Conservation (phyloP, 2,329 filamentous ascomycete genomes). For the Fusarium annulatum region DNA sequence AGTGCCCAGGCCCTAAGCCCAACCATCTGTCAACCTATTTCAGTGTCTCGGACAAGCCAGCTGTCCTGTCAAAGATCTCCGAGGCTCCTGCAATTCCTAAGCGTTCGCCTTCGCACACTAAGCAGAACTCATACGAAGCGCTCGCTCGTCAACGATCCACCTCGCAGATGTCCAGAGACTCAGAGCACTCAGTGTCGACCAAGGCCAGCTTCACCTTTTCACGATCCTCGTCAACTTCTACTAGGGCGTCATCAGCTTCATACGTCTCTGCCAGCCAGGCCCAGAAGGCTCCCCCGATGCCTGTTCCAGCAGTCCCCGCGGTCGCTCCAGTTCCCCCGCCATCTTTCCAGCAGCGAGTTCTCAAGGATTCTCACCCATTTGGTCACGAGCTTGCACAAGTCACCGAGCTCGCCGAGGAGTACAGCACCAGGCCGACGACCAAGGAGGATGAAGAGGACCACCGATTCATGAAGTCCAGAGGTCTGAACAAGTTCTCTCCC, state of each 20-base stretch:
- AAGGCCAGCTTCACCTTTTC: conserved; percentile 68
- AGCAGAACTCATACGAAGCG: conserved; percentile 80
- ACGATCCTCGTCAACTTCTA: conserved; percentile 67
- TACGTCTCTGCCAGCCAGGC: conserved; percentile 48
- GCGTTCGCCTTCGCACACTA: conserved; percentile 87
- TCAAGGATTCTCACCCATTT: conserved; percentile 75
- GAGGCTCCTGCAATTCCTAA: conserved; percentile 72
- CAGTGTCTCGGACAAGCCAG: conserved; percentile 61
- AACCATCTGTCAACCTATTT: conserved; percentile 78
- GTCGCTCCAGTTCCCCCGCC: conserved; percentile 47
- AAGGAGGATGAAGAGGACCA: conserved; percentile 75
- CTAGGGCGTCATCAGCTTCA: conserved; percentile 61
- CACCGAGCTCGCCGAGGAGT: conserved; percentile 92
- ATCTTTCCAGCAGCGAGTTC: conserved; percentile 50
- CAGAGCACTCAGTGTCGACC: conserved; percentile 63
- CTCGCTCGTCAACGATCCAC: conserved; percentile 74
- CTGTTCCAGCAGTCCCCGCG: conserved; percentile 44
- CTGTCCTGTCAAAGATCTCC: conserved; percentile 50
- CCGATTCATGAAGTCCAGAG: conserved; percentile 73
- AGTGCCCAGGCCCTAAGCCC: conserved; percentile 66
- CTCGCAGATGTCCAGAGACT: conserved; percentile 67
- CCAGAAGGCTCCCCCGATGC: conserved; percentile 47
- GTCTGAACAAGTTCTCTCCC: conserved; percentile 78
- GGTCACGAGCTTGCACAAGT: conserved; percentile 91
- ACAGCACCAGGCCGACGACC: conserved; percentile 69